These are phyloP conservation scores for Boletus patriciae DNA, from an alignment of 768 basidiomycete genomes.

Conservation along the genomic window DNA sequence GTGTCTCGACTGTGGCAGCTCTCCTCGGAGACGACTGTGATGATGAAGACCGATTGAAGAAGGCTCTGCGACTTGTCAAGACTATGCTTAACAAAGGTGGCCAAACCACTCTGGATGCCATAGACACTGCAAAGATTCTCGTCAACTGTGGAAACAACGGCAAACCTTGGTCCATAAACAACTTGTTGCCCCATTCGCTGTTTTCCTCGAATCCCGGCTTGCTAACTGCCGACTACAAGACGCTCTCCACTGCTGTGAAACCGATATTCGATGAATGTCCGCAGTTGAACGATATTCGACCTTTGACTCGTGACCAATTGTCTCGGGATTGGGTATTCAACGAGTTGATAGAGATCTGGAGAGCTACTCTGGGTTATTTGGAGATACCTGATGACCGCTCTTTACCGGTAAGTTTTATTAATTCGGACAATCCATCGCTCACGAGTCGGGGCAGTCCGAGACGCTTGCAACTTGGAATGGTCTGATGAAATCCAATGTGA, in stretches of 20 bases:
- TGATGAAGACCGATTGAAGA: constrained; percentile 43
- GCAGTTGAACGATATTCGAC: constrained; percentile 51
- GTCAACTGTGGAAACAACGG: constrained; percentile 35
- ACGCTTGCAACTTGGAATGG: constrained; percentile 58
- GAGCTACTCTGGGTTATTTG: constrained; percentile 42
- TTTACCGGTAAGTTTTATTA: constrained; percentile 48
- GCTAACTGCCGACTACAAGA: constrained; percentile 51
- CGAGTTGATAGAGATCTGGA: constrained; percentile 56
- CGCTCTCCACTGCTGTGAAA: constrained; percentile 47
- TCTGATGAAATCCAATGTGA: constrained; percentile 51
- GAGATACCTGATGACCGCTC: constrained; percentile 45
- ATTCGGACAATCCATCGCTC: neutral
- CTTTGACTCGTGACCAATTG: constrained; percentile 60
- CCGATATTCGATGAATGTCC: constrained; percentile 56
- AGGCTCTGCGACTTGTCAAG: constrained; percentile 50
- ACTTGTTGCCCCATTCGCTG: constrained; percentile 50
- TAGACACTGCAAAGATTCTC: constrained; percentile 49
- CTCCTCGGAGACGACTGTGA: constrained; percentile 44
- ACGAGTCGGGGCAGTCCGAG: constrained; percentile 38
- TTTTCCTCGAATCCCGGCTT: constrained; percentile 60
- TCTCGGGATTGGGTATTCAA: constrained; percentile 51
- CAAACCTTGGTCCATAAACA: constrained; percentile 47
- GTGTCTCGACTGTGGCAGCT: constrained; percentile 55
- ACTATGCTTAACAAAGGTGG: constrained; percentile 58
- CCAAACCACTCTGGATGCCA: constrained; percentile 51